A percentile compares a stretch with the other conserved stretches of the same genome.
Conservation (phyloP, 495 filamentous ascomycete genomes). For the Neurospora terricola region DNA sequence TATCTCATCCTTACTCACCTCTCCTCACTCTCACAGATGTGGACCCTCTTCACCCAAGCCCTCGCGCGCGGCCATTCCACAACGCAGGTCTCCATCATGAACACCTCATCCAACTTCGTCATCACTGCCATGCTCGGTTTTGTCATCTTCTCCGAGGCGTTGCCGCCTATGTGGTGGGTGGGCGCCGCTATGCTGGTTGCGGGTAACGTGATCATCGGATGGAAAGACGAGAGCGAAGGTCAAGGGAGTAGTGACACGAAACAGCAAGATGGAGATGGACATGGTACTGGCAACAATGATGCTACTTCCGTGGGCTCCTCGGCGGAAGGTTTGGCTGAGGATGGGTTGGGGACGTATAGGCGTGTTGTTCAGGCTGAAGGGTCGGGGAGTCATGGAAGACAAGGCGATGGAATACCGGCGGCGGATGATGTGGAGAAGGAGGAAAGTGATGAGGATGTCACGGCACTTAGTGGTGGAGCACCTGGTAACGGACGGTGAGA, state of each 20-base stretch:
- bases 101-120: constrained; percentile 88
- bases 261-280: neutral
- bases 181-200: constrained; percentile 77
- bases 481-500: neutral
- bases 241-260: neutral
- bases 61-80: constrained; percentile 75
- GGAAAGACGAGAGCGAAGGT: constrained; percentile 51
- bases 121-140: constrained; percentile 74
- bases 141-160: constrained; percentile 27
- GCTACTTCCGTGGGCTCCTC: neutral
- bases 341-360: neutral
- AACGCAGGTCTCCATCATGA: constrained; percentile 84
- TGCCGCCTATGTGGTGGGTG: constrained; percentile 70
- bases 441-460: neutral
- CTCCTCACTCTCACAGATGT: constrained; percentile 49
- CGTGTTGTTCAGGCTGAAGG: neutral
- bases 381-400: neutral
- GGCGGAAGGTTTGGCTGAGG: neutral
- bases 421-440: neutral
- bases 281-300: neutral
- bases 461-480: neutral
- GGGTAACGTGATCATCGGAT: constrained; percentile 84
- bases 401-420: neutral
- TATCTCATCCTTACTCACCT: neutral
- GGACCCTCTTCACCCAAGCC: constrained; percentile 78